Conservation (phyloP, 495 filamentous ascomycete species). For the Annulohypoxylon stygium region DNA sequence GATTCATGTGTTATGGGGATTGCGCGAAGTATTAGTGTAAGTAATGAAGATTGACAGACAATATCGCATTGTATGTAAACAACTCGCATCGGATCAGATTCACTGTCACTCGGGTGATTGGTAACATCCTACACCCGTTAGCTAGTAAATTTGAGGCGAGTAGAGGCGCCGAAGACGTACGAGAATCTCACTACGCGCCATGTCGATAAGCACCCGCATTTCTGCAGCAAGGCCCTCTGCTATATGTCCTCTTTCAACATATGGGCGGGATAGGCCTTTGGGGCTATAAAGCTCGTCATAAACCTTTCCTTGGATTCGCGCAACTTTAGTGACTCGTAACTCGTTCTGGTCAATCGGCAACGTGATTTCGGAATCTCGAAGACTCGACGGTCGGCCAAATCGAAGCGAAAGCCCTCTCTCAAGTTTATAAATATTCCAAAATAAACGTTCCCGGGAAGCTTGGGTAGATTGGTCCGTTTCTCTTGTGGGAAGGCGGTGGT, state of each 20-base stretch:
- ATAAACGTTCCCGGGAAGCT: constrained; percentile 19
- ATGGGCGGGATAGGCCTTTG: constrained; percentile 4
- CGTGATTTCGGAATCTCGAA: constrained; percentile 18
- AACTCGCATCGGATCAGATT: constrained; percentile 14
- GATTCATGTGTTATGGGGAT: not conserved
- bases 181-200: not conserved
- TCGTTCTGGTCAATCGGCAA: constrained; percentile 4
- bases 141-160: not conserved
- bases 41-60: constrained; percentile 17
- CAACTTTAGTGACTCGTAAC: not conserved
- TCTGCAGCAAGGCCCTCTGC: not conserved
- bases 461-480: not conserved
- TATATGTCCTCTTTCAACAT: not conserved
- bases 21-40: constrained; percentile 16
- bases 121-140: not conserved
- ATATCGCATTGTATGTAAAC: constrained; percentile 16
- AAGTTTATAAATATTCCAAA: constrained; percentile 9
- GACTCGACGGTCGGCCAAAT: constrained; percentile 3
- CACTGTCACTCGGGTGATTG: not conserved
- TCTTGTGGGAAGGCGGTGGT: constrained; percentile 8
- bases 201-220: constrained; percentile 1
- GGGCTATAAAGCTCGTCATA: constrained; percentile 24
- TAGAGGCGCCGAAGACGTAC: not conserved
- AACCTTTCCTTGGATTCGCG: constrained; percentile 17
- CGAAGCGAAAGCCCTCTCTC: constrained; percentile 18